Base-by-base conservation (phyloP, 441 rosid species). In the Croton setiger region DNA sequence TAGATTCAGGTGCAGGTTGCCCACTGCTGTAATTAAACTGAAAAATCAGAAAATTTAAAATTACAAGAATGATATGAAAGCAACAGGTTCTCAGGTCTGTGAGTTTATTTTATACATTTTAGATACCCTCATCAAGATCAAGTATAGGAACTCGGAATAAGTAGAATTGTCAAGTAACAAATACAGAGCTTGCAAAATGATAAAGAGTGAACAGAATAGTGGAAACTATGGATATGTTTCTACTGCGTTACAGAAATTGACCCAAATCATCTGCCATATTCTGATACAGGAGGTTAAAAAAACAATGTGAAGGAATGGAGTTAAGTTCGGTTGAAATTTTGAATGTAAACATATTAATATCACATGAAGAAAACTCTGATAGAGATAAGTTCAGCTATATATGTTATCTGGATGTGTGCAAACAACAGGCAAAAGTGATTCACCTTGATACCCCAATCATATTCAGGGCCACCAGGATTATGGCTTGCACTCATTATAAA, bases 381-480 rank as follows among this genome's bases (percentile, higher is more conserved):
- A 48, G 1, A 39, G 1, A 39, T 4, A 8, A 59, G 21, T 7
- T 35, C 27, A 23, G 43, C 37, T 51, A 4, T n/a, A 13, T 4
- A 67, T 33, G 12, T 27, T 52, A 4, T 56, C 54, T 55, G 48
- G 63, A 49, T 7, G 9, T 41, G 60, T 48, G 71, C 12, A 61
- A 73, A 31, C 39, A 67, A 39, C 69, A 47, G 60, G 68, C 41
- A 61, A 36, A 23, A 47, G 73, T 53, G 73, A 58, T 62, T 78
- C 77, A 95, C 99, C 99, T 92, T 92, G 78, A 95, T 88, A 71
- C 98, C 99, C 99, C 98, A 95, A 70, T 89, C 98, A 82, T 92
- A 90, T 23, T 90, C 93, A 67, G 88, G 96, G 58, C 97, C 97
- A 12, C 98, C 96, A 69, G 97, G 97, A 82, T 95, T 92, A 64